Conservation (phyloP, 1,284 basidiomycete species). For the Phaffia rhodozyma region DNA sequence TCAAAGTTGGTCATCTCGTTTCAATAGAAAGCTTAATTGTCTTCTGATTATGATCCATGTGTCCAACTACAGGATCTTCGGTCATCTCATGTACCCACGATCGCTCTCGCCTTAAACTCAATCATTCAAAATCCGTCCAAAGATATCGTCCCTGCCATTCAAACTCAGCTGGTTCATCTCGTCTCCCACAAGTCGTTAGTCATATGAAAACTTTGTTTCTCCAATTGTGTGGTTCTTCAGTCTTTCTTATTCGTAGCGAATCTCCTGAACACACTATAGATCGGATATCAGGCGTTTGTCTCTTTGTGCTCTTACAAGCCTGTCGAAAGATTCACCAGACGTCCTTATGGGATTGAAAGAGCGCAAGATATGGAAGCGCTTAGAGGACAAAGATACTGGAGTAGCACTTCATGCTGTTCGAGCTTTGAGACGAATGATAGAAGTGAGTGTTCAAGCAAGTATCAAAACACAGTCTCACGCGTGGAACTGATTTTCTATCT, state of each 20-base stretch:
- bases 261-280: background rate
- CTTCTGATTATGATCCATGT: background rate
- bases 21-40: no score
- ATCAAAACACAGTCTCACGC: background rate
- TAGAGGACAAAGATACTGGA: background rate
- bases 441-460: background rate
- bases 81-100: conserved; percentile 21
- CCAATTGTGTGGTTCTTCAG: background rate
- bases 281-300: conserved; percentile 1
- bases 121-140: conserved; percentile 27
- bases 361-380: conserved; percentile 15
- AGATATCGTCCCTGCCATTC: conserved; percentile 31
- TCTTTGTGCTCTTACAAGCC: conserved; percentile 4
- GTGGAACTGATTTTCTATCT: background rate
- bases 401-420: conserved; percentile 6
- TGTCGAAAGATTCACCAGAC: background rate
- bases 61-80: conserved; percentile 26
- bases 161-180: conserved; percentile 9
- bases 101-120: conserved; percentile 28
- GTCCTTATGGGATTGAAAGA: conserved; percentile 5
- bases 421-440: background rate
- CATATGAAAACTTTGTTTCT: background rate
- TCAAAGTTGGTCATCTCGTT: conserved; percentile 25
- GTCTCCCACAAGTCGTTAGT: conserved; percentile 16
- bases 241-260: background rate